Percentiles rank a stretch among this genome's conserved stretches.
Conservation (phyloP, 176 grass and related monocot genomes). For the Oryza meridionalis region DNA sequence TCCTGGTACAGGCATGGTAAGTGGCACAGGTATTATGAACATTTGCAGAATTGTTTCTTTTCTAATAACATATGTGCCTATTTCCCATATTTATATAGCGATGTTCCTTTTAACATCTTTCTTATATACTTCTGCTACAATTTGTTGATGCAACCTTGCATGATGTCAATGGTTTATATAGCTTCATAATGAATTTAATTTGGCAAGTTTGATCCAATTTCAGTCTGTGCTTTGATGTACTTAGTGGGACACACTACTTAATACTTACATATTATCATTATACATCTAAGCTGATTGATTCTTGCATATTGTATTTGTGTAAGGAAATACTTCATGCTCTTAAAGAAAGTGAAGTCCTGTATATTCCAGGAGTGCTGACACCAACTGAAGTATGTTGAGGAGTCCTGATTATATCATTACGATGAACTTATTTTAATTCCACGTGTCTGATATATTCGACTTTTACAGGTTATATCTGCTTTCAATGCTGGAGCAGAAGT, state of each 20-base stretch:
- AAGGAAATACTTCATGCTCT: constrained; percentile 83
- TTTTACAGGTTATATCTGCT: constrained; percentile 76
- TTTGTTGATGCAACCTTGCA: neutral
- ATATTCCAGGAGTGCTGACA: constrained; percentile 91
- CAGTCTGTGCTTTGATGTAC: neutral
- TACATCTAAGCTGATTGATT: constrained; percentile 11
- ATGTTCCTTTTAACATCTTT: neutral
- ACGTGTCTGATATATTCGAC: constrained; percentile 37
- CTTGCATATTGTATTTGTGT: constrained; percentile 31
- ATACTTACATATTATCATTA: neutral
- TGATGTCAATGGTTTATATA: neutral
- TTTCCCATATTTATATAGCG: constrained; percentile 24
- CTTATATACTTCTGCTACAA: neutral
- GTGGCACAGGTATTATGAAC: neutral
- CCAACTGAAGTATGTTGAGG: constrained; percentile 74
- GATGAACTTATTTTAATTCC: neutral
- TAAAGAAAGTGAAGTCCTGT: constrained; percentile 62
- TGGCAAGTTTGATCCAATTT: constrained; percentile 7
- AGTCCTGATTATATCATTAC: neutral
- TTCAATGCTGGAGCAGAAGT: constrained; percentile 68
- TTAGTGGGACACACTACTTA: neutral
- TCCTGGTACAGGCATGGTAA: constrained; percentile 77
- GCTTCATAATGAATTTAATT: neutral
- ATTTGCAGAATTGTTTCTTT: neutral
- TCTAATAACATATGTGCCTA: neutral